Percentiles rank a stretch among this genome's conserved stretches.
Evolutionary conservation across 306 rosid species (phyloP).

Genomic region (Clitoria ternatea): DNA sequence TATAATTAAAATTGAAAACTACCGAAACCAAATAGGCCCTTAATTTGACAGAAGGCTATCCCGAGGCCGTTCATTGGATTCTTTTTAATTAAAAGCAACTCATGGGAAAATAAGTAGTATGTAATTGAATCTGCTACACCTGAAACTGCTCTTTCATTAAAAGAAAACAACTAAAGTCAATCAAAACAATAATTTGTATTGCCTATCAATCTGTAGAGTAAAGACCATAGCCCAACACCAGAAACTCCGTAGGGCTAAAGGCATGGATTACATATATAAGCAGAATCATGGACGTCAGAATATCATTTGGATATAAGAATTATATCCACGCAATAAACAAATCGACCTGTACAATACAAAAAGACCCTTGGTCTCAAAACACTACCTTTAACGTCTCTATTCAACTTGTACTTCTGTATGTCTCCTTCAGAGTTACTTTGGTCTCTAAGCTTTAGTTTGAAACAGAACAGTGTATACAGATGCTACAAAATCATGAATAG

Average conservation of each 20-base stretch:
- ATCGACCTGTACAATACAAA: constrained; percentile 55
- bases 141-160: constrained; percentile 13
- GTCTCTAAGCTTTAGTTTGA: constrained; percentile 40
- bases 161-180: constrained; percentile 17
- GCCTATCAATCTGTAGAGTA: constrained; percentile 15
- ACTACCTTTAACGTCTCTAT: constrained; percentile 26
- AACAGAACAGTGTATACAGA: constrained; percentile 27
- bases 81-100: constrained; percentile 1
- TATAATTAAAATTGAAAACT: too few relatives aligned
- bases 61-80: background rate
- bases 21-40: too few relatives aligned
- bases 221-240: constrained; percentile 23
- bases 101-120: background rate
- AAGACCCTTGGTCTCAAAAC: constrained; percentile 34
- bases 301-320: constrained; percentile 46
- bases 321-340: constrained; percentile 50
- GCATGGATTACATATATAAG: constrained; percentile 29
- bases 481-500: constrained; percentile 28
- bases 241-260: constrained; percentile 14
- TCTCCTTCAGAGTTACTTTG: constrained; percentile 56
- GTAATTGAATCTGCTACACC: background rate
- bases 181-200: constrained; percentile 28
- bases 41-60: background rate
- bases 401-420: constrained; percentile 45
- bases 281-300: constrained; percentile 28